Conservation (phyloP, 2,329 filamentous ascomycete genomes). For the Trichoderma sp. region DNA sequence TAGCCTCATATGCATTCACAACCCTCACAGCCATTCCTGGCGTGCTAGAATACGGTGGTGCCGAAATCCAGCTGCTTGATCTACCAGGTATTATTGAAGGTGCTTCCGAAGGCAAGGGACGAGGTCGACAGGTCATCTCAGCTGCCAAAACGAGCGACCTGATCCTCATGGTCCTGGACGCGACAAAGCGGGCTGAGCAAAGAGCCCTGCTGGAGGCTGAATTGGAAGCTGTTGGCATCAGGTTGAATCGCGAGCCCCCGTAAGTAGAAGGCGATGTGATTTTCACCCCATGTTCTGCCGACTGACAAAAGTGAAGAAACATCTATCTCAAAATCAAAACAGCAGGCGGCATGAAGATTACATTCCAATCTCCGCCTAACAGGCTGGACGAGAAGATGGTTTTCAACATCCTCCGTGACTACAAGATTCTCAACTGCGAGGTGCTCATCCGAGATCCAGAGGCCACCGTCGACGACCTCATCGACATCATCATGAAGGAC, state of each 20-base stretch:
- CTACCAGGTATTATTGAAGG: constrained; percentile 98
- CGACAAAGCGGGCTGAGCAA: constrained; percentile 94
- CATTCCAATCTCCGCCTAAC: constrained; percentile 86
- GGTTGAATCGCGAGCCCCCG: constrained; percentile 88
- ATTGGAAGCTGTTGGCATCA: constrained; percentile 90
- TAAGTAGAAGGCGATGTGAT: constrained; percentile 42
- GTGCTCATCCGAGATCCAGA: constrained; percentile 93
- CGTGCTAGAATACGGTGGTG: constrained; percentile 94
- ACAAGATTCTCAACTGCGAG: constrained; percentile 98
- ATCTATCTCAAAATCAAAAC: constrained; percentile 97
- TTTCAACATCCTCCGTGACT: constrained; percentile 94
- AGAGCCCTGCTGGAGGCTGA: constrained; percentile 85
- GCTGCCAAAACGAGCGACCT: constrained; percentile 97
- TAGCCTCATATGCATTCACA: constrained; percentile 95
- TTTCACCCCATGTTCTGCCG: not conserved
- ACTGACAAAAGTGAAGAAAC: constrained; percentile 56
- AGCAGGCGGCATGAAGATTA: constrained; percentile 98
- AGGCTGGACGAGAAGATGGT: constrained; percentile 96
- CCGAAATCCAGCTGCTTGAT: constrained; percentile 97
- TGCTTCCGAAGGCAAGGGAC: constrained; percentile 89
- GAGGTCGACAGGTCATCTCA: constrained; percentile 93
- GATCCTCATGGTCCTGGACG: constrained; percentile 94
- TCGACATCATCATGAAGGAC: constrained; percentile 99
- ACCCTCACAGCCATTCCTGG: constrained; percentile 96
- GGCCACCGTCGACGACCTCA: constrained; percentile 95